Percentiles rank a stretch among this genome's conserved stretches.
These are phyloP conservation scores for Acacia concinna DNA, from an alignment of 331 rosid species.

Conservation along the genomic window DNA sequence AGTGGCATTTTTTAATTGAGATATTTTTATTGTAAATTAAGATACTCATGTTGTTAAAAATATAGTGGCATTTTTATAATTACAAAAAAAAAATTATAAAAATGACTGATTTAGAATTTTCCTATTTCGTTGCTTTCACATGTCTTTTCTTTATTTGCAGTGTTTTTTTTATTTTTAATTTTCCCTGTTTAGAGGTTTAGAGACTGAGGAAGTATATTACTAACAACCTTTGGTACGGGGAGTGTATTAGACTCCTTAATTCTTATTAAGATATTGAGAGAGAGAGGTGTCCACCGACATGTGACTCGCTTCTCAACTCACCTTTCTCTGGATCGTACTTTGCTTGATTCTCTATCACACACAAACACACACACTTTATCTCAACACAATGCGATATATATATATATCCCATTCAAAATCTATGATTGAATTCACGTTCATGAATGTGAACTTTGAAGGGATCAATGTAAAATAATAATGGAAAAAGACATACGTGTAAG, in stretches of 20 bases:
- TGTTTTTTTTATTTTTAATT: too few relatives aligned
- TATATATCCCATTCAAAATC: slow-evolving; percentile 15
- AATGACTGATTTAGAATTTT: too few relatives aligned
- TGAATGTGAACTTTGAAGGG: not conserved
- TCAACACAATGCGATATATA: not conserved
- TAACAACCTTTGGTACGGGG: not conserved
- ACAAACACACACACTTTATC: not conserved
- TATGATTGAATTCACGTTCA: not conserved
- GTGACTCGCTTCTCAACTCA: not conserved
- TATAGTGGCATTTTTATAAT: too few relatives aligned
- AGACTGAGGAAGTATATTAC: not conserved
- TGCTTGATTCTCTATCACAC: slow-evolving; percentile 23
- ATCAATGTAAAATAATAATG: not conserved
- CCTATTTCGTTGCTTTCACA: too few relatives aligned
- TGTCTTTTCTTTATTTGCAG: too few relatives aligned
- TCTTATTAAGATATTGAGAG: not conserved
- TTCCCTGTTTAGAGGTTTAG: too few relatives aligned
- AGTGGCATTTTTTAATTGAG: too few relatives aligned
- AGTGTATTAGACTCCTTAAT: not conserved
- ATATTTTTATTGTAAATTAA: too few relatives aligned
- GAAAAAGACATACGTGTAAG: not conserved
- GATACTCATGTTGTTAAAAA: too few relatives aligned
- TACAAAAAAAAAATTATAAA: too few relatives aligned
- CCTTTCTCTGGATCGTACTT: not conserved
- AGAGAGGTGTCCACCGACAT: not conserved